Conservation (phyloP, 2,329 filamentous ascomycete species). For the Fusarium denticulatum region DNA sequence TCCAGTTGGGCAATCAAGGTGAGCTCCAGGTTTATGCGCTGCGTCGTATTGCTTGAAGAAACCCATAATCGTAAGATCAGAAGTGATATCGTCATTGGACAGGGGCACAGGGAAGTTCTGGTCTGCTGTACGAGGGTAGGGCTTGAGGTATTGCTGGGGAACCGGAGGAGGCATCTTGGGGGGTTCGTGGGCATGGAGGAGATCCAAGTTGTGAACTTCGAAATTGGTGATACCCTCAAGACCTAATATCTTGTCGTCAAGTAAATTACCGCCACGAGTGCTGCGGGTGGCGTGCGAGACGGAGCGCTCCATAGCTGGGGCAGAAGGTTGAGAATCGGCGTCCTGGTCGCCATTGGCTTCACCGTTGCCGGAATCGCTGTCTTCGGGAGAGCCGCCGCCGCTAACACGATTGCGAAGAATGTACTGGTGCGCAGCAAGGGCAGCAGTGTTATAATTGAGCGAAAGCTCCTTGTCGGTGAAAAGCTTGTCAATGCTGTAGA, state of each 20-base stretch:
- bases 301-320: conserved; percentile 70
- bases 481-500: conserved; percentile 75
- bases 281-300: conserved; percentile 72
- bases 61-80: conserved; percentile 67
- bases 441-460: conserved; percentile 71
- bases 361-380: conserved; percentile 63
- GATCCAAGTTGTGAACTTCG: conserved; percentile 66
- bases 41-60: conserved; percentile 66
- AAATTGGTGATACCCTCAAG: conserved; percentile 70
- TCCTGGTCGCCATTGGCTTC: conserved; percentile 63
- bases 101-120: conserved; percentile 65
- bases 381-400: conserved; percentile 61
- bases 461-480: conserved; percentile 76
- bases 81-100: conserved; percentile 61
- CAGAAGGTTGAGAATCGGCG: conserved; percentile 58
- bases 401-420: conserved; percentile 67
- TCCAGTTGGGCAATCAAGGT: conserved; percentile 64
- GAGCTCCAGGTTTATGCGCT: conserved; percentile 63
- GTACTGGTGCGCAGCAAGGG: conserved; percentile 70
- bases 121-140: conserved; percentile 63
- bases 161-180: conserved; percentile 68
- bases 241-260: conserved; percentile 67
- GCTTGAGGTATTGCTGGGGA: conserved; percentile 68
- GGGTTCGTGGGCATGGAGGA: conserved; percentile 63
- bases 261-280: conserved; percentile 65